Base-by-base conservation (phyloP, 2,329 filamentous ascomycete genomes). In the Blastomyces percursus region DNA sequence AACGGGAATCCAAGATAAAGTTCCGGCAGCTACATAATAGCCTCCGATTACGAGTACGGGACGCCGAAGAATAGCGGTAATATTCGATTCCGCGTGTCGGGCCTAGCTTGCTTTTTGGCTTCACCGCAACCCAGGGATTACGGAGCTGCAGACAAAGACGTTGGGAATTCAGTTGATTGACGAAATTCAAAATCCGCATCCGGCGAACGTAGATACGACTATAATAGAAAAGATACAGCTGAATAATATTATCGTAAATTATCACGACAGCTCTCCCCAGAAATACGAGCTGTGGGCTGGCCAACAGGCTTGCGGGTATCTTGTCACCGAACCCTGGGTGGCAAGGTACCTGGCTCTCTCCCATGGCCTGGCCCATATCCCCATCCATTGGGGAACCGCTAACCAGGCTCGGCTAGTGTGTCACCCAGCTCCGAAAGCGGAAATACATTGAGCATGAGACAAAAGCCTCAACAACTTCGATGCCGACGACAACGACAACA, bases 311-410 rank as follows among this genome's bases (percentile, higher is more conserved):
- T 7, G 16, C 42, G 16, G 42, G 44, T 48, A 48, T 14, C 44
- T 21, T n/a, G 4, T 8, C 38, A 30, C 8, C 35, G 2, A 27
- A 58, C 24, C 32, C n/a, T n/a, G 54, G 54, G 16, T 52, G 54
- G 30, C 27, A n/a, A n/a, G 32, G 32, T 56, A 30, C 27, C 27
- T 30, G 27, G 27, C 27, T 30, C 27, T 30, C n/a, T 30, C 30
- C 9, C 4, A 48, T 48, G 42, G 42, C 27, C 42, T n/a, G 42
- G 19, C 44, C 44, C 44, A 21, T 21, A n/a, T n/a, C 14, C 42
- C 24, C 58, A 50, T 60, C 46, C 65, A 67, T 67, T 67, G 66
- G 66, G 66, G 66, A 63, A n/a, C 35, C 30, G 35, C 66, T 66
- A 67, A 60, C 66, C 55, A 30, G 27, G 48, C 60, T 19, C 27